phyloP scores from a whole-genome alignment of 2,329 filamentous ascomycete species.

The Coleophoma cylindrospora region DNA sequence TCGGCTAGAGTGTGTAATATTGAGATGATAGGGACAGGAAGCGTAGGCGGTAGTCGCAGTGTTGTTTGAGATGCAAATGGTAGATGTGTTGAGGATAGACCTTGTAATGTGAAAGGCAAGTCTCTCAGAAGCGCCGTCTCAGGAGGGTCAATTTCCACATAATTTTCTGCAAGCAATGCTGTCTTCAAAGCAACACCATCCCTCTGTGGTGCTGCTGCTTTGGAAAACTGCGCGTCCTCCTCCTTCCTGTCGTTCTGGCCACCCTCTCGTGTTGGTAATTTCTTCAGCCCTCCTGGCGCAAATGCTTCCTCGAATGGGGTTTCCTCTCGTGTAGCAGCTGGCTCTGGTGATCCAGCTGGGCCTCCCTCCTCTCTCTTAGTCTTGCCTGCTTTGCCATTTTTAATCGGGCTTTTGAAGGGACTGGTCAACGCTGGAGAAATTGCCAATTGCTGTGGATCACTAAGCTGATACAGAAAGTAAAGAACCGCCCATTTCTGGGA shows the following conservation, averaged over 20 bases:
- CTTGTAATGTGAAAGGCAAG: constrained; percentile 88
- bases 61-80: constrained; percentile 66
- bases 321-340: constrained; percentile 33
- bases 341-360: constrained; percentile 23
- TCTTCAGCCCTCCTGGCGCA: constrained; percentile 42
- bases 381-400: constrained; percentile 11
- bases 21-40: constrained; percentile 81
- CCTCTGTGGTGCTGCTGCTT: constrained; percentile 17
- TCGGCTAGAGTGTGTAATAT: constrained; percentile 87
- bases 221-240: constrained; percentile 21
- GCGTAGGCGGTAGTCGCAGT: constrained; percentile 69
- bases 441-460: constrained; percentile 46
- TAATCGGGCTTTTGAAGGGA: constrained; percentile 25
- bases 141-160: constrained; percentile 51
- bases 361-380: constrained; percentile 11
- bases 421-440: constrained; percentile 19
- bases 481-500: constrained; percentile 97
- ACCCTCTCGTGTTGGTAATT: constrained; percentile 23
- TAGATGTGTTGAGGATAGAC: constrained; percentile 80
- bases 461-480: constrained; percentile 80
- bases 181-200: constrained; percentile 38
- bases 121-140: constrained; percentile 70
- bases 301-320: constrained; percentile 38
- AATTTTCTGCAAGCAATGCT: constrained; percentile 50
- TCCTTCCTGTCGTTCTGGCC: constrained; percentile 26